Conservation (phyloP, 345 rosid genomes). For the Eutrema heterophyllum region DNA sequence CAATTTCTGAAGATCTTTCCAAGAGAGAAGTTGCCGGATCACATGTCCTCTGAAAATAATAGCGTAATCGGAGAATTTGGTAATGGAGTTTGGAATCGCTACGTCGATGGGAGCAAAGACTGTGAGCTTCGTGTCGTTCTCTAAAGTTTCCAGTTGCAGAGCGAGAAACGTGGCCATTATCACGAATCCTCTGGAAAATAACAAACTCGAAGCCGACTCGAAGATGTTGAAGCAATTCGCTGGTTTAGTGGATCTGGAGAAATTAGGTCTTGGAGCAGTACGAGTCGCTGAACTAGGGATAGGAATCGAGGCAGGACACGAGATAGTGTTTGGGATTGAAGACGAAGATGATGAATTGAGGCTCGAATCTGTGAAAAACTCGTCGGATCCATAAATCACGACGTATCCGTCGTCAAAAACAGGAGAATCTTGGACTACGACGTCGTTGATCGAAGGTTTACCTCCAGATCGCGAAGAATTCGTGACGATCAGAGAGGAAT, state of each 20-base stretch:
- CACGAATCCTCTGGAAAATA: slow-evolving; percentile 34
- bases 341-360: slow-evolving; percentile 5
- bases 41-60: slow-evolving; percentile 36
- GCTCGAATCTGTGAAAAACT: slow-evolving; percentile 24
- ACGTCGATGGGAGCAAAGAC: slow-evolving; percentile 43
- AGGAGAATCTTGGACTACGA: slow-evolving; percentile 29
- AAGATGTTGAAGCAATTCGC: slow-evolving; percentile 19
- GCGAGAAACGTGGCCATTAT: slow-evolving; percentile 42
- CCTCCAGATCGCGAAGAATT: background rate
- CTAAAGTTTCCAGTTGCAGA: slow-evolving; percentile 28
- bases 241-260: background rate
- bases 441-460: slow-evolving; percentile 24
- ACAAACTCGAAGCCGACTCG: slow-evolving; percentile 31
- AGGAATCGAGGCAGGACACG: slow-evolving; percentile 3
- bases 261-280: background rate
- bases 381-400: slow-evolving; percentile 33
- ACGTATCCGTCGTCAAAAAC: slow-evolving; percentile 31
- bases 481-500: slow-evolving; percentile 31
- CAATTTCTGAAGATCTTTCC: slow-evolving; percentile 33
- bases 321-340: slow-evolving; percentile 1
- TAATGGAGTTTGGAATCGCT: slow-evolving; percentile 19
- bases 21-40: slow-evolving; percentile 26
- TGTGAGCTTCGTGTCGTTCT: slow-evolving; percentile 33
- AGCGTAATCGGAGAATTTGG: slow-evolving; percentile 28
- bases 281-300: slow-evolving; percentile 12